Conservation (phyloP, 306 rosid species). For the Acacia melanoxylon region DNA sequence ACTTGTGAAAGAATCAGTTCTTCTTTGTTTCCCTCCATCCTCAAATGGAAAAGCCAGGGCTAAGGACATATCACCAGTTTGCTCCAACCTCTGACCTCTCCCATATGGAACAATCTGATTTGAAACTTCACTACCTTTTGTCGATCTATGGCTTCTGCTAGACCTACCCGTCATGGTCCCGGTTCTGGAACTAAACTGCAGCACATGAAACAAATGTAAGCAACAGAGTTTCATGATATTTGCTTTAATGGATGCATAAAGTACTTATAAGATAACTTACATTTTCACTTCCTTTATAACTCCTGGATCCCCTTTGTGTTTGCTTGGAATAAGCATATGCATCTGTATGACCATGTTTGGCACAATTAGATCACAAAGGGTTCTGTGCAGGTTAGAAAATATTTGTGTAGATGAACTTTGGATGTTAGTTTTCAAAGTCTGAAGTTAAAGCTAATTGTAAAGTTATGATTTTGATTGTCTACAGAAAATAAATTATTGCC, state of each 20-base stretch:
- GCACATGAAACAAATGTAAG: constrained; percentile 3
- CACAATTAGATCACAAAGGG: not conserved
- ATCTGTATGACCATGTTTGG: not conserved
- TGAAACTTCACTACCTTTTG: constrained; percentile 37
- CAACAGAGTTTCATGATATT: constrained; percentile 9
- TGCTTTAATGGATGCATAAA: constrained; percentile 4
- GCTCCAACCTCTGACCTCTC: constrained; percentile 30
- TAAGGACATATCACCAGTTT: constrained; percentile 41
- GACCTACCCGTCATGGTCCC: constrained; percentile 35
- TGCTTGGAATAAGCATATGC: constrained; percentile 29
- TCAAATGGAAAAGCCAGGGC: constrained; percentile 79
- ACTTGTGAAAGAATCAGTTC: constrained; percentile 48
- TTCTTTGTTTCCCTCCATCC: constrained; percentile 62
- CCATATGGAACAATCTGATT: constrained; percentile 50
- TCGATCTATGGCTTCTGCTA: constrained; percentile 35
- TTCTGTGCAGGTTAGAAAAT: constrained; percentile 35
- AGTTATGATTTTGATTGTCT: not conserved
- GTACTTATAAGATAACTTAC: constrained; percentile 10
- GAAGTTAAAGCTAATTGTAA: not conserved
- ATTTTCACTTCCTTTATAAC: not conserved
- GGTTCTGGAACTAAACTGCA: constrained; percentile 38
- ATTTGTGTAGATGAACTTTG: not conserved
- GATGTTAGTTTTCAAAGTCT: not conserved
- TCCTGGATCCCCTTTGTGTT: constrained; percentile 17
- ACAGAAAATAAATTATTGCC: not conserved